Base-by-base conservation (phyloP, 2,329 filamentous ascomycete genomes). In the Microthyrium microscopicum region DNA sequence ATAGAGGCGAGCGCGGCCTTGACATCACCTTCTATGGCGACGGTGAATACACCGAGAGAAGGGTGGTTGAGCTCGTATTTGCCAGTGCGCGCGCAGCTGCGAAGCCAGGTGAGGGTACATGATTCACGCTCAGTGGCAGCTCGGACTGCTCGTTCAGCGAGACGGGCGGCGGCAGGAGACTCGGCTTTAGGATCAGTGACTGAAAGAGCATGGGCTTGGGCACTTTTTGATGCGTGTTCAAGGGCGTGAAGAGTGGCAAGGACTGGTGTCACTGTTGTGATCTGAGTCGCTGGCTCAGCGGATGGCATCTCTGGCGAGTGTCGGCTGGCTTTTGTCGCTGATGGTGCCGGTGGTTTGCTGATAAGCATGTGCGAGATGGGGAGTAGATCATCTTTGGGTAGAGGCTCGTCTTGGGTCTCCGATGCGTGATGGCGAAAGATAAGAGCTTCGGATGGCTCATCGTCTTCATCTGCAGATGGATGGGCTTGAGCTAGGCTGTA, bases 121-220 rank as follows among this genome's bases (percentile, higher is more conserved):
- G 70, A 73, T 53, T 83, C 77, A 20, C 68, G 64, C 48, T 78
- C 71, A 1, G 77, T 77, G 21, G 73, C 68, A 37, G 63, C 61
- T 4, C 73, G 61, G 7, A 75, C 65, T 1, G 65, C 59, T 2
- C 66, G 60, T 46, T 78, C 71, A 27, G 66, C 60, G 3, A 73
- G 56, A 18, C 66, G 62, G 37, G 76, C 71, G 2, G 73, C 57
- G 2, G 71, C 75, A 28, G 66, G 69, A 0, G 73, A 68, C 9
- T 74, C 73, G 0, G 73, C 69, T 2, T 60, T 56, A 2, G 79
- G 78, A 54, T 80, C 79, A 11, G 80, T 63, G 1, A 75, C 60
- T 2, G 78, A 76, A 5, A 84, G 56, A 13, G 50, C 49, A 4
- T 50, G 50, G 28, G 57, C 60, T 15, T 52, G 51, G 3, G 59